phyloP scores from a whole-genome alignment of 1,284 basidiomycete genomes.

The Puccinia coronata region DNA sequence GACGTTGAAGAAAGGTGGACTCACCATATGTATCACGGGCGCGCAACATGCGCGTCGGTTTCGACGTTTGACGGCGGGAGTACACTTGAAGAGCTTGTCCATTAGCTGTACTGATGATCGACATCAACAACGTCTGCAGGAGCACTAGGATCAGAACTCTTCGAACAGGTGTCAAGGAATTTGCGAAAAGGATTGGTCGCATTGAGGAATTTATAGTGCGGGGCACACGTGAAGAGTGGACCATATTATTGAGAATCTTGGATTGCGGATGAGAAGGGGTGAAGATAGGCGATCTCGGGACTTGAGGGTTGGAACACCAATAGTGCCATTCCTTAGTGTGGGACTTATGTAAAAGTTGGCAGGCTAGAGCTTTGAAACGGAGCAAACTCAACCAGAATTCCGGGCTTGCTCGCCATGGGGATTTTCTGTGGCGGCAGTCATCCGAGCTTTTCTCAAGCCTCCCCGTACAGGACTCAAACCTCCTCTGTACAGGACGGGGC shows the following conservation, averaged over 20 bases:
- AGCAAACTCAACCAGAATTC: not conserved
- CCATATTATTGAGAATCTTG: too few species aligned
- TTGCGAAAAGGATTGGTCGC: not conserved
- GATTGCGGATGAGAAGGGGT: not conserved
- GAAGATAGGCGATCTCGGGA: too few species aligned
- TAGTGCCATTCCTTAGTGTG: too few species aligned
- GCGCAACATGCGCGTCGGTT: not conserved
- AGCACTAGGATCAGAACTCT: not conserved
- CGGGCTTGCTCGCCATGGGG: not conserved
- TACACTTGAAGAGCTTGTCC: slow-evolving; percentile 10
- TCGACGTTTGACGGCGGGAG: not conserved
- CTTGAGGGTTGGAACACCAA: too few species aligned
- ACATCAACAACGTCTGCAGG: not conserved
- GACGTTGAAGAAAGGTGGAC: not conserved
- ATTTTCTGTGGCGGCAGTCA: not conserved
- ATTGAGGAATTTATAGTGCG: not conserved
- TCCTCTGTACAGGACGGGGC: too few species aligned
- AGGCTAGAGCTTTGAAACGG: not conserved
- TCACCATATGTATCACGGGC: not conserved
- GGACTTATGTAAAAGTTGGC: too few species aligned
- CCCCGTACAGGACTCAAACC: too few species aligned
- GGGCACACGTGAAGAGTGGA: not conserved
- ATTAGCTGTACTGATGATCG: not conserved
- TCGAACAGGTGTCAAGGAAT: not conserved
- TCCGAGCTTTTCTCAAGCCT: not conserved